Evolutionary conservation across 2,329 filamentous ascomycete genomes (phyloP).

Genomic region (Stachybotrys elegans): DNA sequence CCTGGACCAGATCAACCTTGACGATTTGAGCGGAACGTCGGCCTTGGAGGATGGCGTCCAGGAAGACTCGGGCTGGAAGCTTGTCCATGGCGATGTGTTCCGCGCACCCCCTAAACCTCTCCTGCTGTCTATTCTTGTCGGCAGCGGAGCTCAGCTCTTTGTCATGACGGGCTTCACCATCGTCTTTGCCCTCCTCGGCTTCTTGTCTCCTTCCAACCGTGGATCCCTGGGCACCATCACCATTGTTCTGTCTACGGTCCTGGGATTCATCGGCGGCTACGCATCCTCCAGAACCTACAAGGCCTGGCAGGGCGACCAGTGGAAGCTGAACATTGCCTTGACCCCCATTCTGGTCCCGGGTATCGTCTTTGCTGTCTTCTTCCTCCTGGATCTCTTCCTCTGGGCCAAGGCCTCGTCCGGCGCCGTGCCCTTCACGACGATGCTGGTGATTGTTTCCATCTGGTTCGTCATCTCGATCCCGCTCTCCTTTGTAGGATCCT

Average conservation of each 20-base stretch:
- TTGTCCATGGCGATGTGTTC: constrained; percentile 97
- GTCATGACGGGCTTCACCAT: constrained; percentile 97
- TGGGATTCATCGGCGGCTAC: constrained; percentile 91
- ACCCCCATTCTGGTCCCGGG: constrained; percentile 83
- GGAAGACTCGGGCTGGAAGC: constrained; percentile 97
- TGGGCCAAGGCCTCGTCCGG: constrained; percentile 91
- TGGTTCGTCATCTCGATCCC: constrained; percentile 98
- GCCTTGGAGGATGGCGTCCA: constrained; percentile 87
- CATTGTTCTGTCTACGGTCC: constrained; percentile 86
- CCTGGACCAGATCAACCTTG: constrained; percentile 82
- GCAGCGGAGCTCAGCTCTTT: constrained; percentile 93
- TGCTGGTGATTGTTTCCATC: constrained; percentile 87
- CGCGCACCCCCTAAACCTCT: constrained; percentile 78
- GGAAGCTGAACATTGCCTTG: constrained; percentile 88
- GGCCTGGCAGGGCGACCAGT: constrained; percentile 82
- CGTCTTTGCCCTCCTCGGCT: constrained; percentile 85
- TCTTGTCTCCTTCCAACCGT: constrained; percentile 92
- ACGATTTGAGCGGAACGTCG: constrained; percentile 78
- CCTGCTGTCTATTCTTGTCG: constrained; percentile 79
- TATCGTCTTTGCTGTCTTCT: constrained; percentile 82
- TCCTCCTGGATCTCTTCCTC: constrained; percentile 91
- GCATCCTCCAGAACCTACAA: constrained; percentile 90
- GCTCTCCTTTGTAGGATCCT: constrained; percentile 83
- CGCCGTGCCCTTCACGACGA: constrained; percentile 92
- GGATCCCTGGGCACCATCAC: constrained; percentile 91